A percentile compares a stretch with the other conserved stretches of the same genome.
phyloP scores from a whole-genome alignment of 2,329 filamentous ascomycete genomes.

The Apiospora rasikravindrae region DNA sequence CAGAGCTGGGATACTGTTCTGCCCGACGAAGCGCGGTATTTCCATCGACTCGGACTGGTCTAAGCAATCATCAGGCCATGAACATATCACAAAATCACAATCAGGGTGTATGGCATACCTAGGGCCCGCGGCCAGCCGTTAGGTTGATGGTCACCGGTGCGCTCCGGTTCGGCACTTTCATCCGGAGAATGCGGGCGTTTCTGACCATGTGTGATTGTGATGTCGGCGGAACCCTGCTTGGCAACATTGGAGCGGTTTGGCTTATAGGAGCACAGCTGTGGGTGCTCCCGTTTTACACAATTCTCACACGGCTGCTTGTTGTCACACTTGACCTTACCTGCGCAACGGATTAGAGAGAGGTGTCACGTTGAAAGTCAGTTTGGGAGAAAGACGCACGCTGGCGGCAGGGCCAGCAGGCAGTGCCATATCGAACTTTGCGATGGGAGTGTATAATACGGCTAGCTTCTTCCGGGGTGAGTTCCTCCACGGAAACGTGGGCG shows the following conservation, averaged over 20 bases:
- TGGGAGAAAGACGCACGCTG: conserved; percentile 47
- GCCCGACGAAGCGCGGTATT: conserved; percentile 62
- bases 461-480: conserved; percentile 68
- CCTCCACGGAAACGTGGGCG: conserved; percentile 52
- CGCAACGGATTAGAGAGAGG: not conserved
- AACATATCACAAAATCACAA: not conserved
- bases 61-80: conserved; percentile 11
- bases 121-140: conserved; percentile 39
- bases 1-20: conserved; percentile 72
- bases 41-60: conserved; percentile 24
- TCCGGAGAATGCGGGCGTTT: conserved; percentile 53
- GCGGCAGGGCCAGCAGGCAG: conserved; percentile 70
- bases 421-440: conserved; percentile 73
- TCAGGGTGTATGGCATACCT: conserved; percentile 30
- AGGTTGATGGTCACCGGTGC: conserved; percentile 42
- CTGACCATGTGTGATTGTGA: conserved; percentile 34
- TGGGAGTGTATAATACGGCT: conserved; percentile 73
- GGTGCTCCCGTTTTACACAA: conserved; percentile 69
- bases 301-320: conserved; percentile 73
- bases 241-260: conserved; percentile 56
- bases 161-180: conserved; percentile 41
- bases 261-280: conserved; percentile 70
- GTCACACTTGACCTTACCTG: conserved; percentile 68
- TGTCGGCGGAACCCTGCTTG: conserved; percentile 40
- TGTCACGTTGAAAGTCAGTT: not conserved